Evolutionary conservation across 2,329 filamentous ascomycete species (phyloP).

Genomic region (Anthostomella pinea): DNA sequence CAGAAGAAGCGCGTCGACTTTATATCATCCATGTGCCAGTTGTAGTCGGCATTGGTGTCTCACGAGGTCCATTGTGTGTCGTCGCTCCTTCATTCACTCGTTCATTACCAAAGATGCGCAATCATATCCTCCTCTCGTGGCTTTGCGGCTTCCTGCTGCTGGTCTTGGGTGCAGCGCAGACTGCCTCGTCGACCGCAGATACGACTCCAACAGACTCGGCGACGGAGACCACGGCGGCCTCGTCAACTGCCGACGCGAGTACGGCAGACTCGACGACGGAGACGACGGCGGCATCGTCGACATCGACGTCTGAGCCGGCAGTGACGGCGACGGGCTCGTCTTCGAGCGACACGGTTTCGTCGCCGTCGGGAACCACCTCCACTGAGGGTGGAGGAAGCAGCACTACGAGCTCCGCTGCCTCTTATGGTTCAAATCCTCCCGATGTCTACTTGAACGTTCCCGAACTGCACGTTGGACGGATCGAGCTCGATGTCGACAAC

Average conservation of each 20-base stretch:
- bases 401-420: conserved; percentile 20
- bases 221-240: conserved; percentile 21
- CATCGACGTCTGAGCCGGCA: conserved; percentile 9
- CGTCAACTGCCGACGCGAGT: conserved; percentile 22
- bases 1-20: conserved; percentile 5
- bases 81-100: conserved; percentile 16
- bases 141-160: conserved; percentile 31
- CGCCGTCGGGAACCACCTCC: conserved; percentile 19
- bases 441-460: conserved; percentile 59
- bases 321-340: conserved; percentile 9
- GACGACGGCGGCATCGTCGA: conserved; percentile 14
- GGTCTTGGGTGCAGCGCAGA: conserved; percentile 31
- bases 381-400: conserved; percentile 19
- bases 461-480: conserved; percentile 55
- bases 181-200: conserved; percentile 26
- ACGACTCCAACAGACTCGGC: conserved; percentile 10
- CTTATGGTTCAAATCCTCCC: conserved; percentile 40
- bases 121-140: conserved; percentile 23
- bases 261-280: conserved; percentile 12
- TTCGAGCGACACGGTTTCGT: conserved; percentile 12
- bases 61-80: conserved; percentile 6
- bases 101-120: conserved; percentile 20
- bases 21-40: conserved; percentile 20
- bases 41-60: conserved; percentile 5
- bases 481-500: conserved; percentile 59